Evolutionary conservation across 352 stramenopile species (phyloP), one percentile per base, ranked within the genome.

Genomic region (Blastocystis sp.): DNA sequence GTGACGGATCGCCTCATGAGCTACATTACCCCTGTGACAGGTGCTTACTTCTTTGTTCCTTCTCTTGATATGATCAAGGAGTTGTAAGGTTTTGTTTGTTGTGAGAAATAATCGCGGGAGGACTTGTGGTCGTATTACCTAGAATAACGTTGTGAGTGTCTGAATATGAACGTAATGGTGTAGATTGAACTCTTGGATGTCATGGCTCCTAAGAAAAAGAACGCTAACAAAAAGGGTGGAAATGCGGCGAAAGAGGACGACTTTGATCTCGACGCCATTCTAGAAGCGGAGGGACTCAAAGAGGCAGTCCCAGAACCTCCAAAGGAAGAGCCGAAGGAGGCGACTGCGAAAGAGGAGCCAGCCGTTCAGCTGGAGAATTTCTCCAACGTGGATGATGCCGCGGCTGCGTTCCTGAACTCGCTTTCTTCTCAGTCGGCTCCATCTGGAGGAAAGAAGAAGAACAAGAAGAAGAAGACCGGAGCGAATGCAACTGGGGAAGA

Each of bases 141-240:
- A 64, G 9, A 64, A 11, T 64, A 64, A 64, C 6, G 8, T n/a
- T 11, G 21, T 36, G 29, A 64, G 54, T 54, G 21, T 54, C 9
- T 54, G 46, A 11, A 21, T 21, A 21, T n/a, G n/a, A n/a, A n/a
- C n/a, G n/a, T n/a, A n/a, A n/a, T n/a, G 9, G 9, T 54, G 9
- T 54, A 54, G 46, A n/a, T 64, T 36, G 21, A 8, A 64, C 24
- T 18, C 21, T 69, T 9, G 24, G 14, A 21, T 7, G 48, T 64
- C 8, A 78, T 78, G 67, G 67, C 67, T 34, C 67, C 67, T 14
- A 78, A 78, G 53, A 78, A 78, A 27, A 78, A 78, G 29, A 78
- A 78, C 29, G 48, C 54, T n/a, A 56, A 78, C 16, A 69, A 69
- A 29, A 78, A 78, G 21, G 32, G 27, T 69, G 11, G 4, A 18